Evolutionary conservation across 208 protist genomes (phyloP).

Genomic region (Trypanosoma rangeli): DNA sequence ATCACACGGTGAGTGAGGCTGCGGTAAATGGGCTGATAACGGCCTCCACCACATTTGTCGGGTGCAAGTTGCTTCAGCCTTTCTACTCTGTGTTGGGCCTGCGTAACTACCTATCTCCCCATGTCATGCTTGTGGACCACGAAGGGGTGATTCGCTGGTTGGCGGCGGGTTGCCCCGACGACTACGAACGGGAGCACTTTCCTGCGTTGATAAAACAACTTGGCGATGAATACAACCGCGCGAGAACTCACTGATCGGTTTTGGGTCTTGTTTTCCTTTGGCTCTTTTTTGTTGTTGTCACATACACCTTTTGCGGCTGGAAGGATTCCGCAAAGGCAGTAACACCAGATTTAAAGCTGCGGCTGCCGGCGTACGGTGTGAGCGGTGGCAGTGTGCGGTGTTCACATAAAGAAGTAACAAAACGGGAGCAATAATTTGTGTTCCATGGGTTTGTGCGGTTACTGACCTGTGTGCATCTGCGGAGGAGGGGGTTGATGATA

Average conservation of each 20-base stretch:
- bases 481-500: background rate
- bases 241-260: constrained; percentile 19
- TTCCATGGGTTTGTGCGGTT: background rate
- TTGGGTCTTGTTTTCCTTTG: background rate
- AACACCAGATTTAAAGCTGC: background rate
- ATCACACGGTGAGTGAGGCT: constrained; percentile 7
- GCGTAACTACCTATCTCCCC: constrained; percentile 82
- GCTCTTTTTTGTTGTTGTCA: background rate
- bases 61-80: constrained; percentile 62
- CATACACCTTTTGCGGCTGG: too few species aligned
- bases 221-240: constrained; percentile 66
- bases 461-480: background rate
- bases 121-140: constrained; percentile 84
- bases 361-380: background rate
- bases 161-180: constrained; percentile 80
- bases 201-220: constrained; percentile 66
- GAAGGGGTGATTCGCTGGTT: constrained; percentile 81
- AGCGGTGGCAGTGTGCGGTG: background rate
- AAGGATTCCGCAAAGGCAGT: too few species aligned
- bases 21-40: constrained; percentile 34
- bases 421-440: background rate
- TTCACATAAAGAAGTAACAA: background rate
- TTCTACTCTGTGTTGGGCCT: constrained; percentile 70
- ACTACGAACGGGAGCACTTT: constrained; percentile 62
- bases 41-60: constrained; percentile 78